Evolutionary conservation across 2,329 filamentous ascomycete genomes (phyloP).

Genomic region (Diaporthe amygdali): DNA sequence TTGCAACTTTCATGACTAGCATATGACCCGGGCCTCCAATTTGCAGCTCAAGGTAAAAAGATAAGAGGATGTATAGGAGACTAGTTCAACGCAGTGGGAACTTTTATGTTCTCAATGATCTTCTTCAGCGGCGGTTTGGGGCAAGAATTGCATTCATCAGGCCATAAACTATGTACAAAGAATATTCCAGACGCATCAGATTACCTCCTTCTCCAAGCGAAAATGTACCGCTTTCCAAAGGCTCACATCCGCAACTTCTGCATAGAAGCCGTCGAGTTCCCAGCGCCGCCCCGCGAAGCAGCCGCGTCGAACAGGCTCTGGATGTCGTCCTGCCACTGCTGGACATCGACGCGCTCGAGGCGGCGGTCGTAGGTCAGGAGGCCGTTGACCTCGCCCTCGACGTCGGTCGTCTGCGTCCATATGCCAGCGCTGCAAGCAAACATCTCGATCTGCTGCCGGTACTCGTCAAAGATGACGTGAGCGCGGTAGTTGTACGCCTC

Average conservation of each 20-base stretch:
- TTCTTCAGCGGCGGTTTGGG: no score
- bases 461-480: constrained; percentile 63
- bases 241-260: not conserved
- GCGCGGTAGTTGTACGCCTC: constrained; percentile 71
- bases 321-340: constrained; percentile 67
- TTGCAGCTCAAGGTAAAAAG: no score
- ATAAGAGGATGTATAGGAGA: no score
- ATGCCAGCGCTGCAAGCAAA: constrained; percentile 71
- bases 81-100: no score
- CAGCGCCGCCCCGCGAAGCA: constrained; percentile 25
- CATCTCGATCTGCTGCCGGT: constrained; percentile 63
- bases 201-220: not conserved
- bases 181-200: no score
- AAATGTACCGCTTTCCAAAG: not conserved
- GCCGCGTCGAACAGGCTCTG: constrained; percentile 64
- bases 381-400: constrained; percentile 77
- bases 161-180: not conserved
- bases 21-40: no score
- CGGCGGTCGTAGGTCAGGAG: constrained; percentile 72
- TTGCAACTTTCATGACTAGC: no score
- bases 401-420: constrained; percentile 77
- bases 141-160: not conserved
- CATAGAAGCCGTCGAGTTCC: not conserved
- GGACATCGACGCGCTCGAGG: constrained; percentile 58
- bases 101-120: no score